Evolutionary conservation across 129 eudicot genomes (phyloP).

Genomic region (Centaurea solstitialis): DNA sequence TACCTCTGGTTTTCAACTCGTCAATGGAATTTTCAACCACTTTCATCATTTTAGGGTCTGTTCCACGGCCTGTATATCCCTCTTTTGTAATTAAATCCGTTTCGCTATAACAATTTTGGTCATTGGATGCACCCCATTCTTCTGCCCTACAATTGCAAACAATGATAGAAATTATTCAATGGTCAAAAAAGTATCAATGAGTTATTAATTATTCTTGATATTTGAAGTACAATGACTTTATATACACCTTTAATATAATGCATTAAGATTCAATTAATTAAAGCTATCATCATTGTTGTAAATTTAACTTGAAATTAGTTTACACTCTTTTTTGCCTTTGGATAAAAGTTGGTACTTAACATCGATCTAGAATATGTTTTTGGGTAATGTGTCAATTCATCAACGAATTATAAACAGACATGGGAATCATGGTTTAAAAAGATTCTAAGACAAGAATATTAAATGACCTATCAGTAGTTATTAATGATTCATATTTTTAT

Average conservation of each 20-base stretch:
- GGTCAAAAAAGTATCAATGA: background rate
- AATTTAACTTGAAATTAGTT: background rate
- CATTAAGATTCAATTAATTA: background rate
- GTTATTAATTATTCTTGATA: too few relatives aligned
- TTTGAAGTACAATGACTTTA: background rate
- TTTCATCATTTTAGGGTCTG: constrained; percentile 70
- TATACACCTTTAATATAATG: background rate
- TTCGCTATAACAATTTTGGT: constrained; percentile 58
- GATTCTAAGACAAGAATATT: background rate
- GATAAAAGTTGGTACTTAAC: background rate
- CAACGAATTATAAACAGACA: background rate
- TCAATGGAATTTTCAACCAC: constrained; percentile 53
- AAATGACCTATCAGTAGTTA: background rate
- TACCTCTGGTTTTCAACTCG: constrained; percentile 44
- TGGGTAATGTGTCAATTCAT: background rate
- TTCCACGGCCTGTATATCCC: constrained; percentile 60
- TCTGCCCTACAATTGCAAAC: constrained; percentile 44
- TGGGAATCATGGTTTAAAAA: background rate
- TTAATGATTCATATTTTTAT: too few relatives aligned
- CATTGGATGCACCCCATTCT: constrained; percentile 72
- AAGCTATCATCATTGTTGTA: background rate
- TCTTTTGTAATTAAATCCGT: constrained; percentile 47
- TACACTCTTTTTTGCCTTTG: background rate
- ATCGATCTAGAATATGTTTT: background rate
- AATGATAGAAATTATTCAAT: constrained; percentile 5